Evolutionary conservation across 2,329 filamentous ascomycete species (phyloP).

Genomic region (Sclerotinia minor): DNA sequence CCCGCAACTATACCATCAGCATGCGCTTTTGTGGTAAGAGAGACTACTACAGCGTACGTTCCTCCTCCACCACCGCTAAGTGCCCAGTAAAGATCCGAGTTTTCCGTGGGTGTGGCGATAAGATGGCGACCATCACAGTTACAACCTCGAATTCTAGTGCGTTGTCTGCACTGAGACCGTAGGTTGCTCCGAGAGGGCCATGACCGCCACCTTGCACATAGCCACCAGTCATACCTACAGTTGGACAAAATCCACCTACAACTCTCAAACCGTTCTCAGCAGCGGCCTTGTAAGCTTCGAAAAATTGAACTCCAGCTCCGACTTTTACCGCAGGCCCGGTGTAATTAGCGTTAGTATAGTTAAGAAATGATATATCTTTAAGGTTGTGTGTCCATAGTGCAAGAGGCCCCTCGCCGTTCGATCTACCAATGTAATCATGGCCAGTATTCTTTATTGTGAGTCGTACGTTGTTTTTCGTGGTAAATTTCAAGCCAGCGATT

Average conservation of each 20-base stretch:
- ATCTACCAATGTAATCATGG: slow-evolving; percentile 6
- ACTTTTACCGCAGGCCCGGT: neutral
- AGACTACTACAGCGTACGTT: neutral
- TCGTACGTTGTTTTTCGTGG: neutral
- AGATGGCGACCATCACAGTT: slow-evolving; percentile 5
- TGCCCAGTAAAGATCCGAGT: slow-evolving; percentile 13
- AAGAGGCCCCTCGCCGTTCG: neutral
- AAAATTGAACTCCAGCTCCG: slow-evolving; percentile 10
- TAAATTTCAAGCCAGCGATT: neutral
- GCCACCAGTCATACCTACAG: slow-evolving; percentile 8
- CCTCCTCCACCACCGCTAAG: neutral
- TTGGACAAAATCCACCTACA: neutral
- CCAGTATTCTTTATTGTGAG: slow-evolving; percentile 10
- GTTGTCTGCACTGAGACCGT: slow-evolving; percentile 10
- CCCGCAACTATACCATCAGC: neutral
- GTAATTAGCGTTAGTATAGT: slow-evolving; percentile 8
- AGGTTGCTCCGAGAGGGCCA: neutral
- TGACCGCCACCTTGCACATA: slow-evolving; percentile 11
- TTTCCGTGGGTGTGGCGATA: neutral
- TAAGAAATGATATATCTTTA: neutral
- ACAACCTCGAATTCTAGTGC: slow-evolving; percentile 16
- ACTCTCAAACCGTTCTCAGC: neutral
- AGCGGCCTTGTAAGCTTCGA: neutral
- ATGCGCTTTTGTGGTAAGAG: neutral
- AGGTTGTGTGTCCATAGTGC: slow-evolving; percentile 17